Percentiles rank a stretch among this genome's conserved stretches.
phyloP scores from a whole-genome alignment of 495 filamentous ascomycete species.

The Penicillium egyptiacum region DNA sequence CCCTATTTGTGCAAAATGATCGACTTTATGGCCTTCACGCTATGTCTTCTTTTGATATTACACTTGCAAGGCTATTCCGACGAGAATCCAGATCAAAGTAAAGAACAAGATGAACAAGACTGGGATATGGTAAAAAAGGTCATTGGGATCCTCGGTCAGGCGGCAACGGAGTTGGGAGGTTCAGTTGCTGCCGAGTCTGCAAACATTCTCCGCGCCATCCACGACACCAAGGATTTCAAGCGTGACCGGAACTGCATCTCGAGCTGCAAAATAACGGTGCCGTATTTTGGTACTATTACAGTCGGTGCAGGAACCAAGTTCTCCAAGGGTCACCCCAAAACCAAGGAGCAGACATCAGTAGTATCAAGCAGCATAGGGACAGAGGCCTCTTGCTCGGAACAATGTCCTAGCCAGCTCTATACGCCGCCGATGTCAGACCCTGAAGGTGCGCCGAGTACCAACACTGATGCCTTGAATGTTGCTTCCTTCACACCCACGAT shows the following conservation, averaged over 20 bases:
- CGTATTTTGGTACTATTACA: constrained; percentile 47
- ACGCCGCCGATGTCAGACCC: constrained; percentile 31
- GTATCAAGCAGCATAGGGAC: constrained; percentile 1
- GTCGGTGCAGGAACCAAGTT: constrained; percentile 37
- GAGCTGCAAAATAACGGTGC: constrained; percentile 40
- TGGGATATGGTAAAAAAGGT: constrained; percentile 45
- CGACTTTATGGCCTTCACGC: constrained; percentile 57
- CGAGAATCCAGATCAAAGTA: constrained; percentile 20
- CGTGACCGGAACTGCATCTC: constrained; percentile 1
- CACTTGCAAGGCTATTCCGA: constrained; percentile 46
- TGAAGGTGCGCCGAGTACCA: constrained; percentile 8
- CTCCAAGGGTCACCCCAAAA: constrained; percentile 3
- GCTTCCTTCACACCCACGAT: constrained; percentile 4
- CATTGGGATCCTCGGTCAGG: constrained; percentile 41
- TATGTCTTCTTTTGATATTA: constrained; percentile 50
- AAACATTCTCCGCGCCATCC: constrained; percentile 44
- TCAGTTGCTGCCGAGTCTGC: constrained; percentile 50
- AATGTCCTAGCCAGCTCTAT: constrained; percentile 20
- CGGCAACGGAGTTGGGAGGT: constrained; percentile 42
- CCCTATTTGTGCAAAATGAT: constrained; percentile 52
- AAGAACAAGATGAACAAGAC: constrained; percentile 44
- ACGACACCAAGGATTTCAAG: constrained; percentile 9
- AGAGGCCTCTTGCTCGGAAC: constrained; percentile 3
- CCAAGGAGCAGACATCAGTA: constrained; percentile 6
- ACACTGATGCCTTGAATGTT: background rate